Conservation (phyloP, 1,284 basidiomycete genomes). For the Phenoliferia sp. region DNA sequence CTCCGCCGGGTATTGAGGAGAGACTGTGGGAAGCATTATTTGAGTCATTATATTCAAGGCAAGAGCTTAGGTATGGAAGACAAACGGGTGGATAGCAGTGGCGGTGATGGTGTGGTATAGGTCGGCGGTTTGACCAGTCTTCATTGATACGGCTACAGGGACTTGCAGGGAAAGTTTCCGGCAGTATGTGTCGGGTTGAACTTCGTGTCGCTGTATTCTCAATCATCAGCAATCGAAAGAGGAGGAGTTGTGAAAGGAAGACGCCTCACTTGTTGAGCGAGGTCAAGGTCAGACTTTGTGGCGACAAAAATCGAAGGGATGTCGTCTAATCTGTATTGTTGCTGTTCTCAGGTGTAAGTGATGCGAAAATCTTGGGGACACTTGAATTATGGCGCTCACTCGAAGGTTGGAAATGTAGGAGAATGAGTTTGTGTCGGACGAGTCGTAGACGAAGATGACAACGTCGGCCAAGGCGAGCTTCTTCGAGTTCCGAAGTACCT, state of each 20-base stretch:
- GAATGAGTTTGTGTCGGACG: constrained; percentile 97
- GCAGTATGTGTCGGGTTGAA: constrained; percentile 96
- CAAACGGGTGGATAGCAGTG: constrained; percentile 76
- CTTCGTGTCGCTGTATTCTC: constrained; percentile 74
- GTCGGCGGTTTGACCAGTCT: constrained; percentile 78
- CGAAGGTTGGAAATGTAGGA: constrained; percentile 95
- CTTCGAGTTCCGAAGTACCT: constrained; percentile 80
- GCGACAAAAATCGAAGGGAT: constrained; percentile 96
- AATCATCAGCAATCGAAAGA: neutral
- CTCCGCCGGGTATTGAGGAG: constrained; percentile 40
- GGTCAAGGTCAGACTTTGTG: constrained; percentile 94
- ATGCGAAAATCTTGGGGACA: neutral
- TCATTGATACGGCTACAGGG: constrained; percentile 84
- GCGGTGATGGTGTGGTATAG: constrained; percentile 78
- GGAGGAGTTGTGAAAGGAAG: constrained; percentile 7
- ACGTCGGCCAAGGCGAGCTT: constrained; percentile 90
- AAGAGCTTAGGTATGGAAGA: neutral
- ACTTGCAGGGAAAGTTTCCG: constrained; percentile 75
- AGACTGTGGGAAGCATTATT: constrained; percentile 32
- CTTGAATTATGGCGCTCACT: constrained; percentile 49
- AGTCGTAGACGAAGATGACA: constrained; percentile 93
- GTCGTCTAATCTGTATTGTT: constrained; percentile 92
- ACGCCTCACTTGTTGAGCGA: constrained; percentile 74
- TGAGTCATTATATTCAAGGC: neutral
- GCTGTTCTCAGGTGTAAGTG: constrained; percentile 51